Evolutionary conservation across 2,329 filamentous ascomycete species (phyloP).

Genomic region (Ceratocystis eucalypticola): DNA sequence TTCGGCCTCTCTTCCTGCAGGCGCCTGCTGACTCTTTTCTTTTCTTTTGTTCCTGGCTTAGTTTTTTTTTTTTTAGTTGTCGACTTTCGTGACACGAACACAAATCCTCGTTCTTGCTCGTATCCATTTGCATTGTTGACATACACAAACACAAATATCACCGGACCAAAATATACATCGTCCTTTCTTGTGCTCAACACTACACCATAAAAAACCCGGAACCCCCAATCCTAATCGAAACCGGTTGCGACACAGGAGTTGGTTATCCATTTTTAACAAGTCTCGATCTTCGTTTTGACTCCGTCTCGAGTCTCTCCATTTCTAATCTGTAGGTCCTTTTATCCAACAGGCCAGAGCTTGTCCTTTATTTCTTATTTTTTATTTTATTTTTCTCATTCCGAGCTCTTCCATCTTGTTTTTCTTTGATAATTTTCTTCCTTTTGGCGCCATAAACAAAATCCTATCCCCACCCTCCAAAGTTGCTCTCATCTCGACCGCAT

Average conservation of each 20-base stretch:
- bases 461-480: neutral
- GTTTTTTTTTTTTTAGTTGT: neutral
- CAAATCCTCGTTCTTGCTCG: slow-evolving; percentile 5
- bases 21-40: neutral
- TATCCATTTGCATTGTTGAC: slow-evolving; percentile 5
- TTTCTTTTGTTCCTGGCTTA: neutral
- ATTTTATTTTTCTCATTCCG: neutral
- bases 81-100: neutral
- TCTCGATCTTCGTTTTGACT: neutral
- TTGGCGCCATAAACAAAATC: slow-evolving; percentile 4
- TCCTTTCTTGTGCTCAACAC: neutral
- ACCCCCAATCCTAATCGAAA: slow-evolving; percentile 5
- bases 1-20: neutral
- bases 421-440: neutral
- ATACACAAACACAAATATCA: slow-evolving; percentile 3
- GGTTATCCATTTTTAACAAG: neutral
- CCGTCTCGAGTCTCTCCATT: neutral
- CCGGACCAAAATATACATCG: neutral
- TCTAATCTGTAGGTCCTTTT: neutral
- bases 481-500: neutral
- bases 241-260: neutral
- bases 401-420: neutral
- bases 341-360: neutral
- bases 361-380: neutral
- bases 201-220: neutral